Base-by-base conservation (phyloP, 495 filamentous ascomycete species). In the Friedmanniomyces endolithicus region DNA sequence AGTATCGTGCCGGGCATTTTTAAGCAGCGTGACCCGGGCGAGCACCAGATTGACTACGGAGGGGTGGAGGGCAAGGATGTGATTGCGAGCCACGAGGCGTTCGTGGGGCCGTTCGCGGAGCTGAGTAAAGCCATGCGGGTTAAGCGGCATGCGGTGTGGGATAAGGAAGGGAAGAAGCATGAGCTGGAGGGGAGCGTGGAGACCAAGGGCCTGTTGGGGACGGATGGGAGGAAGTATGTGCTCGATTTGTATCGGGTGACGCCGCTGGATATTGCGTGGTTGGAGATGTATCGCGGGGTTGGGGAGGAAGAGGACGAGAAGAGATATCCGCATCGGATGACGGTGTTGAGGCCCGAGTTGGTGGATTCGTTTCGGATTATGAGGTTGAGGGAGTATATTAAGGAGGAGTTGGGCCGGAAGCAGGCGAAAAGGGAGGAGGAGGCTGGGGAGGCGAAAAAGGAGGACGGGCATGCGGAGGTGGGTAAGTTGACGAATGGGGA, bases 1-100 rank as follows among this genome's bases (percentile, higher is more conserved):
- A 95, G 88, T 64, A 96, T 99, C 57, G 94, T 99, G 7, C 94
- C 94, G 6, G 94, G 94, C 47, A 99, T 99, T 65, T 99, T 99
- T 80, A 95, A 95, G 72, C 94, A 96, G 72, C 83, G 90, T 22
- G 94, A 96, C 63, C 87, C 89, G 19, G 94, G 90, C 45, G 90
- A 96, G 78, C 88, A 92, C 69, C 94, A 96, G 71, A 96, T 99
- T 60, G 90, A 97, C 68, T 99, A 99, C 65, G 94, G 94, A 64
- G 92, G 89, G 58, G 90, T 97, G 46, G 94, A 99, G 66, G 94
- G 94, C 57, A 94, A 90, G 71, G 94, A 99, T 52, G 81, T 94
- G 19, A 85, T 99, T 43, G 90, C 94, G 0, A 82, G 85, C 11
- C 86, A 95, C 65, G 79, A 90, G 64, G 78, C 80, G 35, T 99